Evolutionary conservation across 495 filamentous ascomycete species (phyloP).

Genomic region (Penicillium riverlandense): DNA sequence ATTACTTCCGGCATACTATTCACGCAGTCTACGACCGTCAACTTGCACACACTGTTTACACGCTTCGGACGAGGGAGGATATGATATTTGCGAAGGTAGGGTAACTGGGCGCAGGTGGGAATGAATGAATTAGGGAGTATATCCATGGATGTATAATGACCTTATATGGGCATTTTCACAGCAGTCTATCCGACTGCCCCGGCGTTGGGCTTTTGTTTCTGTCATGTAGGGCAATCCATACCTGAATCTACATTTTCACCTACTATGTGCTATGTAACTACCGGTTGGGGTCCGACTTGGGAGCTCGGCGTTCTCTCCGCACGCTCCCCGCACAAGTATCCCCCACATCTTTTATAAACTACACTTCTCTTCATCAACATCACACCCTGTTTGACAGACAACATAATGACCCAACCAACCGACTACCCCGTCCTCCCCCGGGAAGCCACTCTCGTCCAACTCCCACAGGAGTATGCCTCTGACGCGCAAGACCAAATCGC

Average conservation of each 20-base stretch:
- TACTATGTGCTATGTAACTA: slow-evolving; percentile 1
- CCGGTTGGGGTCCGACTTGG: too few species aligned
- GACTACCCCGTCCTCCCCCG: slow-evolving; percentile 22
- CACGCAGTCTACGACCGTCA: slow-evolving; percentile 23
- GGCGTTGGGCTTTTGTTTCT: background rate
- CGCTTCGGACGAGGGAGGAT: slow-evolving; percentile 10
- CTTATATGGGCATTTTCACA: background rate
- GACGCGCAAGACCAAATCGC: slow-evolving; percentile 31
- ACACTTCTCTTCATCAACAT: too few species aligned
- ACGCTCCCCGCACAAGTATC: slow-evolving; percentile 4
- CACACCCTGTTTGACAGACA: too few species aligned
- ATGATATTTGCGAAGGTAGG: slow-evolving; percentile 3
- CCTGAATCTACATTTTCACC: slow-evolving; percentile 1
- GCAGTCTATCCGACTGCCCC: too few species aligned
- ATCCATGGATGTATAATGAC: slow-evolving; percentile 7
- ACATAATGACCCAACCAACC: too few species aligned
- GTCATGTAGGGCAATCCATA: background rate
- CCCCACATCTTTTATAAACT: too few species aligned
- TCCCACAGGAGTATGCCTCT: slow-evolving; percentile 24
- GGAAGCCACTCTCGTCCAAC: slow-evolving; percentile 20
- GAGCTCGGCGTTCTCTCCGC: slow-evolving; percentile 18
- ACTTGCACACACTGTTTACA: slow-evolving; percentile 14
- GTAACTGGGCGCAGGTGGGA: slow-evolving; percentile 5
- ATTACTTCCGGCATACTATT: slow-evolving; percentile 4
- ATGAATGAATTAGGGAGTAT: too few species aligned